phyloP scores from a whole-genome alignment of 495 filamentous ascomycete species.

The Acidiella bohemica region DNA sequence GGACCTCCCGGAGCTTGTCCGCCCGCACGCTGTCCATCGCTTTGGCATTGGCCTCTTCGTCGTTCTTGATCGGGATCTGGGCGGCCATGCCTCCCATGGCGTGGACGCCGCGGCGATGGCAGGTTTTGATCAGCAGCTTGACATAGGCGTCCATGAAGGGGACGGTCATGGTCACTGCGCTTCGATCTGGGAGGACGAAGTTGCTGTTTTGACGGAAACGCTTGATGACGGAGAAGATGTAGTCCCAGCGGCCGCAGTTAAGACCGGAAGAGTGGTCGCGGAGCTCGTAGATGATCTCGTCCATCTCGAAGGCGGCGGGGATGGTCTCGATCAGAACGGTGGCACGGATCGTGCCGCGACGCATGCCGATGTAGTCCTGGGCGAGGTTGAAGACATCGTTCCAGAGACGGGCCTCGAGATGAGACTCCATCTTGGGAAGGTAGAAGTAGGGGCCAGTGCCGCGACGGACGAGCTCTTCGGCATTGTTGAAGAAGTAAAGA shows the following conservation, averaged over 20 bases:
- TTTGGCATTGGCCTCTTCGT: conserved; percentile 75
- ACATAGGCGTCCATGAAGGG: conserved; percentile 99
- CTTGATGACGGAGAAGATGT: conserved; percentile 99
- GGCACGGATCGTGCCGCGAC: conserved; percentile 81
- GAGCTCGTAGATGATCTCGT: conserved; percentile 99
- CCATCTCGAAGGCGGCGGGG: conserved; percentile 98
- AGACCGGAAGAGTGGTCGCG: conserved; percentile 91
- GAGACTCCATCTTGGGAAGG: conserved; percentile 98
- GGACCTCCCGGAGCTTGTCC: conserved; percentile 93
- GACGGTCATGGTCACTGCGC: conserved; percentile 89
- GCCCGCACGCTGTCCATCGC: conserved; percentile 88
- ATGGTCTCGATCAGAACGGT: conserved; percentile 99
- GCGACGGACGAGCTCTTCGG: conserved; percentile 67
- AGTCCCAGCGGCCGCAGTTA: conserved; percentile 99
- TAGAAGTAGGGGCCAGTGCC: conserved; percentile 96
- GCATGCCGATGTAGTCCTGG: conserved; percentile 83
- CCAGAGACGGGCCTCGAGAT: conserved; percentile 94
- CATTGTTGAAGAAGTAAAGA: conserved; percentile 99
- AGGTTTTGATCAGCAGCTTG: conserved; percentile 92
- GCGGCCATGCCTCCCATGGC: conserved; percentile 99
- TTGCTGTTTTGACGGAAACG: conserved; percentile 90
- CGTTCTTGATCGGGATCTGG: conserved; percentile 95
- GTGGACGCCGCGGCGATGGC: conserved; percentile 87
- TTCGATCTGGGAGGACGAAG: conserved; percentile 82
- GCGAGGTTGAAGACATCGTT: conserved; percentile 97